phyloP scores from a whole-genome alignment of 2,329 filamentous ascomycete species.

The Xylariaceae sp. region DNA sequence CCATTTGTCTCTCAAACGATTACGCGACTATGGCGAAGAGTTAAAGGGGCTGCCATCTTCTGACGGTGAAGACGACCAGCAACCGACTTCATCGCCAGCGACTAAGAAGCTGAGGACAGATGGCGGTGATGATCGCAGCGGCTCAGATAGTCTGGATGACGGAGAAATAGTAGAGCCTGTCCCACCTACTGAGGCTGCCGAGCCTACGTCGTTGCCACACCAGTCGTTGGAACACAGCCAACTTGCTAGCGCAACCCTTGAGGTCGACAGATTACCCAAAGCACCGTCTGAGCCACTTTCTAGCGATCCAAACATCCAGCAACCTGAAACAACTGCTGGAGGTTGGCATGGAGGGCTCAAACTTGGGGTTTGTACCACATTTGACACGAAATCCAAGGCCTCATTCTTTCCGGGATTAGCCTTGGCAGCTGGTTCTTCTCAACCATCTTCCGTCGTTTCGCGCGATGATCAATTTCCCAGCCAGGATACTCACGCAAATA shows the following conservation, averaged over 20 bases:
- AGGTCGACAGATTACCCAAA: too few relatives aligned
- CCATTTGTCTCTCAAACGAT: constrained; percentile 14
- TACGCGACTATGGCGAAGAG: constrained; percentile 26
- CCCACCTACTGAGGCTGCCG: background rate
- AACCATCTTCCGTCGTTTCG: background rate
- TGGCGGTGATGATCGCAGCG: constrained; percentile 7
- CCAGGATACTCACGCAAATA: too few relatives aligned
- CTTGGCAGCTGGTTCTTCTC: background rate
- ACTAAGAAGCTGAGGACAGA: constrained; percentile 21
- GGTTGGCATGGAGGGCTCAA: constrained; percentile 21
- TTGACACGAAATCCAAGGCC: constrained; percentile 10
- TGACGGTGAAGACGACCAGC: constrained; percentile 16
- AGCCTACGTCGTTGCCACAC: too few relatives aligned
- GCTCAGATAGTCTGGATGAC: constrained; percentile 26
- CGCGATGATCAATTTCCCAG: too few relatives aligned
- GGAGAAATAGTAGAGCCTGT: constrained; percentile 28
- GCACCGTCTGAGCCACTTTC: background rate
- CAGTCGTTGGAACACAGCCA: too few relatives aligned
- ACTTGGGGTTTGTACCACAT: constrained; percentile 20
- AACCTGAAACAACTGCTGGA: constrained; percentile 6
- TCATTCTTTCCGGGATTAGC: background rate
- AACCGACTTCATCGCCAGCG: constrained; percentile 6
- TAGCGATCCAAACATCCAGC: background rate
- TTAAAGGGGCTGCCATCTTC: constrained; percentile 25
- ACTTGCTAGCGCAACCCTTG: too few relatives aligned